These are phyloP conservation scores for Nemania sp. DNA, from an alignment of 2,329 filamentous ascomycete species.

Conservation along the genomic window DNA sequence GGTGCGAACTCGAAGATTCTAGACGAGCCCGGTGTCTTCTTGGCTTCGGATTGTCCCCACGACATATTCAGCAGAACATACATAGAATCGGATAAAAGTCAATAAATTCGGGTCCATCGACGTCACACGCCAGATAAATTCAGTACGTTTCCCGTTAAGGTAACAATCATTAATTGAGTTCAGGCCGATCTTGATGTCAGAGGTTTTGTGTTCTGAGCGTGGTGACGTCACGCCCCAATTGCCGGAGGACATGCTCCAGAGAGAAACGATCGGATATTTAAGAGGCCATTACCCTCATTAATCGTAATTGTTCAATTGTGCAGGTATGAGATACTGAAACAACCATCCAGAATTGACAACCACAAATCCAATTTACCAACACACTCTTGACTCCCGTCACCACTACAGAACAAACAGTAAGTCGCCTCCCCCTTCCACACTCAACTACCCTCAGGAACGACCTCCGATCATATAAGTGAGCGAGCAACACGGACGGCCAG, in stretches of 20 bases:
- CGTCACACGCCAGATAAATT: conserved; percentile 7
- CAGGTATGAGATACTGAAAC: too few species aligned
- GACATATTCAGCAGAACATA: not conserved
- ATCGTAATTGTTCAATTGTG: too few species aligned
- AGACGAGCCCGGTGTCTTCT: not conserved
- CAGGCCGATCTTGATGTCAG: conserved; percentile 34
- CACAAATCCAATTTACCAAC: conserved; percentile 1
- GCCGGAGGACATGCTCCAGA: conserved; percentile 16
- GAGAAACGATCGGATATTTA: conserved; percentile 8
- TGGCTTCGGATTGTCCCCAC: too few species aligned
- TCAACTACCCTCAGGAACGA: not conserved
- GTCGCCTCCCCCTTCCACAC: not conserved
- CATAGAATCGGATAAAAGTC: not conserved
- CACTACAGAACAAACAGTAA: conserved; percentile 13
- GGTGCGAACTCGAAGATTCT: not conserved
- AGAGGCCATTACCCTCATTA: not conserved
- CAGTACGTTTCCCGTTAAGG: not conserved
- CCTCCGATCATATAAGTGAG: not conserved
- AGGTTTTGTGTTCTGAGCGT: conserved; percentile 1
- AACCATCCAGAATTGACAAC: not conserved
- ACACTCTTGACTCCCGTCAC: not conserved
- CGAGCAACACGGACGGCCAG: not conserved
- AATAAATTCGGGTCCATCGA: not conserved
- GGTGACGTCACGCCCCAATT: conserved; percentile 19
- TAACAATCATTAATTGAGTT: not conserved